Base-by-base conservation (phyloP, 306 rosid species). In the Elaeagnus macrophylla region DNA sequence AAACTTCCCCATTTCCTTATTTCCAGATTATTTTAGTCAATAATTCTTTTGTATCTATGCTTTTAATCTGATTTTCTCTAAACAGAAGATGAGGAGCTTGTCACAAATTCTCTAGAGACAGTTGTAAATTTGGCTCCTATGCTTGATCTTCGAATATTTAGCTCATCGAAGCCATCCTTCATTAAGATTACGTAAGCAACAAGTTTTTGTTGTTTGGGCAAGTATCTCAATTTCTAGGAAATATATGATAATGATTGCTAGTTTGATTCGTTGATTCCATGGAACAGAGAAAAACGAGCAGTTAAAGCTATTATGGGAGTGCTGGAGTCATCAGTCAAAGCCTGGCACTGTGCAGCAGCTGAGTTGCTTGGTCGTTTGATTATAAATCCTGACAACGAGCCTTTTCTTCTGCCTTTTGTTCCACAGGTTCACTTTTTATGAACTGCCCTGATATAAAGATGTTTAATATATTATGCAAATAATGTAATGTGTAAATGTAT, bases 31-130 rank as follows among this genome's bases (percentile, higher is more conserved):
- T 25, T 25, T 25, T 25, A 56, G 5, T 56, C 15, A 5, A 45
- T 11, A 0, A 17, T 45, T 10, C n/a, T 48, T 43, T 6, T 66
- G 9, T 41, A 2, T 62, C 9, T 47, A 8, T 67, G 47, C 48
- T 51, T 56, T 51, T 35, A 19, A 18, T 51, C 32, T 70, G 47
- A 12, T 19, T 17, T 37, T 13, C 60, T 53, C 57, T 61, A 54
- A 66, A 64, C 77, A 93, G 99, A 87, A 93, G 99, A 93, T 66
- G 96, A 93, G 70, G 99, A 93, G 74, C 95, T 93, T 72, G 96
- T 93, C 68, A 84, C 96, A 57, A 93, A 93, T 77, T 82, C 96
- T 51, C 82, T 93, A 5, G 99, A 93, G 87, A 84, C 99, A 57
- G 75, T 93, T 72, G 96, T 87, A 65, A 93, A 93, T 75, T 82